phyloP scores from a whole-genome alignment of 2,329 filamentous ascomycete genomes.

The Aspergillus quadricinctus region DNA sequence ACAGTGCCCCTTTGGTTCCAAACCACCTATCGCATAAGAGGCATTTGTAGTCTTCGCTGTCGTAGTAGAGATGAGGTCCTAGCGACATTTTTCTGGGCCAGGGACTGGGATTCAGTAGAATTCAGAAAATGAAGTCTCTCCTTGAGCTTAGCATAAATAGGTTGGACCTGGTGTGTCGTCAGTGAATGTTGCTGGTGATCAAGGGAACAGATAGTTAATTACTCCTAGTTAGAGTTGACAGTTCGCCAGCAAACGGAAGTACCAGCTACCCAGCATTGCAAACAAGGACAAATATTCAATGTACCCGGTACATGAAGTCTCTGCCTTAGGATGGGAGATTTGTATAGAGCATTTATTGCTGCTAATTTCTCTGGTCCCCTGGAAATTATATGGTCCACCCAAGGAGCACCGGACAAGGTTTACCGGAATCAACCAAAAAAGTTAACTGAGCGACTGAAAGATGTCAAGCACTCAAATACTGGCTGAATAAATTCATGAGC shows the following conservation, averaged over 20 bases:
- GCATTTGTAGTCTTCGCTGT: constrained; percentile 9
- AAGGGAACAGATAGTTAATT: background rate
- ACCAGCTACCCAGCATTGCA: background rate
- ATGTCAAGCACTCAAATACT: too few species aligned
- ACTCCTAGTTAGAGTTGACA: background rate
- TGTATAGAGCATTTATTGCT: too few species aligned
- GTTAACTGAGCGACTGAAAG: too few species aligned
- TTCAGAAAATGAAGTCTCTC: background rate
- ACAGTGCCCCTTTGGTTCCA: constrained; percentile 4
- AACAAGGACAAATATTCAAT: background rate
- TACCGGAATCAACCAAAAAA: too few species aligned
- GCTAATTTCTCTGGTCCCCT: too few species aligned
- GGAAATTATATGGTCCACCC: too few species aligned
- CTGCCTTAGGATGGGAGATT: background rate
- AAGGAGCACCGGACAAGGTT: too few species aligned
- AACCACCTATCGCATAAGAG: constrained; percentile 9
- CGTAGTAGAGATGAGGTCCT: constrained; percentile 7
- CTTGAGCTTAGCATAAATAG: background rate
- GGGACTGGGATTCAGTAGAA: background rate
- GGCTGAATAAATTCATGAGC: too few species aligned
- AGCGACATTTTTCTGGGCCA: background rate
- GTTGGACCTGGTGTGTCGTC: background rate
- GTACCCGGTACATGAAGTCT: background rate
- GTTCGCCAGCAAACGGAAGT: background rate
- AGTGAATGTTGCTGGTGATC: background rate